A percentile compares a stretch with the other conserved stretches of the same genome.
phyloP scores from a whole-genome alignment of 139 green algal genomes.

The Asterochloris erici region DNA sequence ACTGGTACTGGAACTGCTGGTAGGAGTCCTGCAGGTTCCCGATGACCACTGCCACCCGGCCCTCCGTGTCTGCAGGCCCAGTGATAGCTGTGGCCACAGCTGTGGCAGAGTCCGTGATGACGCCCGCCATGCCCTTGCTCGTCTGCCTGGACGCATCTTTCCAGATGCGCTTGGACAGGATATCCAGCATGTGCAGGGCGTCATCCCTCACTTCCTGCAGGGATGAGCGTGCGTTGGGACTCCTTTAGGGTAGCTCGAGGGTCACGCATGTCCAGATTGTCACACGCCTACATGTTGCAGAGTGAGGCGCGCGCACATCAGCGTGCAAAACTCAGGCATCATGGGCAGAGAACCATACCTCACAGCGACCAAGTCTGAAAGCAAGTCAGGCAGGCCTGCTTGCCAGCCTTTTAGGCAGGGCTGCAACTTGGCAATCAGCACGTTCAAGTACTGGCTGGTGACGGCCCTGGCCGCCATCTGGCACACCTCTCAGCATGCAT shows the following conservation, averaged over 20 bases:
- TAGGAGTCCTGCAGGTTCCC: conserved; percentile 80
- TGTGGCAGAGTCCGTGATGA: background rate
- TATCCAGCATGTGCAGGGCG: conserved; percentile 75
- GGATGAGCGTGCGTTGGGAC: background rate
- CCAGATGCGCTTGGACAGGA: conserved; percentile 72
- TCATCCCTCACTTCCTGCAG: conserved; percentile 72
- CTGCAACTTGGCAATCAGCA: no score
- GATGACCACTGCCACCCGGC: conserved; percentile 49
- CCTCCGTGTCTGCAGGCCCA: background rate
- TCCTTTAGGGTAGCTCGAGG: no score
- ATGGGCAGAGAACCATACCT: no score
- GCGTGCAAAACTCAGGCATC: no score
- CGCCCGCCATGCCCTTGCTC: background rate
- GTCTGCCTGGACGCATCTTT: conserved; percentile 3
- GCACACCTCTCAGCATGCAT: no score
- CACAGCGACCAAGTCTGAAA: no score
- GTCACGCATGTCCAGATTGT: no score
- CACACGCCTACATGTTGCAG: no score
- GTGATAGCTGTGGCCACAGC: background rate
- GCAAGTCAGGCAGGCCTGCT: no score
- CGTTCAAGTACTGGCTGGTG: no score
- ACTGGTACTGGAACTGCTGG: conserved; percentile 77
- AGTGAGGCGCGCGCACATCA: no score
- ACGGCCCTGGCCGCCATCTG: background rate
- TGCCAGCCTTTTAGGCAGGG: no score